A percentile compares a stretch with the other conserved stretches of the same genome.
These are phyloP conservation scores for Akebia trifoliata DNA, from an alignment of 164 flowering plant genomes.

Conservation along the genomic window DNA sequence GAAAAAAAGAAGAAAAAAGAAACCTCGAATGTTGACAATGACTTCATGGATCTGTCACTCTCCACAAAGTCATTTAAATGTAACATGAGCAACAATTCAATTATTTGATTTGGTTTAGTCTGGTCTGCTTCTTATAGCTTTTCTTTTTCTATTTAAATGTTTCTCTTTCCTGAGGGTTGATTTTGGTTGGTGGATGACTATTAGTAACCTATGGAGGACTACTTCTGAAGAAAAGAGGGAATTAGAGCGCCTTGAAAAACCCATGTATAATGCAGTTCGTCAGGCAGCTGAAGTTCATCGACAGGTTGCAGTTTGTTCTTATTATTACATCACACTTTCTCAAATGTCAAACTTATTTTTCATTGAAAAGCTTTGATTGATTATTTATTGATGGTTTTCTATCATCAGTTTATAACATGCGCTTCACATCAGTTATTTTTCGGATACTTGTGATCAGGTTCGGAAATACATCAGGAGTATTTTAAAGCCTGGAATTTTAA, in stretches of 20 bases:
- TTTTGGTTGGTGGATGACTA: neutral
- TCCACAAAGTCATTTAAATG: too few relatives aligned
- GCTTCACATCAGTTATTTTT: neutral
- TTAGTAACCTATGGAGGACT: constrained; percentile 90
- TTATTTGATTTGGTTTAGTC: too few relatives aligned
- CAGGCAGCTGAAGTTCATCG: constrained; percentile 99
- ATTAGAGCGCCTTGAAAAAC: constrained; percentile 86
- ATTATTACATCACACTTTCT: neutral
- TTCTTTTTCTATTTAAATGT: neutral
- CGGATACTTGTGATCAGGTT: constrained; percentile 40
- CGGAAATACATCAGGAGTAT: constrained; percentile 80
- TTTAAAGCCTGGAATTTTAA: constrained; percentile 85
- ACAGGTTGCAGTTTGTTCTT: constrained; percentile 47
- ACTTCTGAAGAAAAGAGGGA: constrained; percentile 98
- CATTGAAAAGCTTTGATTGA: too few relatives aligned
- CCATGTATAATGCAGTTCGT: constrained; percentile 78
- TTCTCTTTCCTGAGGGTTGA: neutral
- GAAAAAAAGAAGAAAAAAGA: too few relatives aligned
- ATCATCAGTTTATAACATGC: neutral
- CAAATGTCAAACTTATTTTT: neutral
- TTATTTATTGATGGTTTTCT: neutral
- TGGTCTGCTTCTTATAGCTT: neutral
- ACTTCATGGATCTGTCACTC: too few relatives aligned
- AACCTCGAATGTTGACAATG: too few relatives aligned
- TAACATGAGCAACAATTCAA: too few relatives aligned